Percentiles rank a stretch among this genome's conserved stretches.
phyloP scores from a whole-genome alignment of 495 filamentous ascomycete species.

The Penicillium silybi region DNA sequence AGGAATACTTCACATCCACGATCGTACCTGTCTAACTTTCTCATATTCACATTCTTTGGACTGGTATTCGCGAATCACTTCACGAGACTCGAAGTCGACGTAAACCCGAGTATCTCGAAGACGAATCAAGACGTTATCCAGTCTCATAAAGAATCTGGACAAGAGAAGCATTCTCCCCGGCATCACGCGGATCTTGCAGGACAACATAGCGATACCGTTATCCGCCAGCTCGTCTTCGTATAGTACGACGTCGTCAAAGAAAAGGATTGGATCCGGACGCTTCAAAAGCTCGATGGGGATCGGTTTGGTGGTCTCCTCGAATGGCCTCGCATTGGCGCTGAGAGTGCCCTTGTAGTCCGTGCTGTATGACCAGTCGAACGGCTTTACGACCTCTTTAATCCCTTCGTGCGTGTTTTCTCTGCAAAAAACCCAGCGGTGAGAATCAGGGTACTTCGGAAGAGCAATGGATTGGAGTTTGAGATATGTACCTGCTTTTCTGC shows the following conservation, averaged over 20 bases:
- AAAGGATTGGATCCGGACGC: slow-evolving; percentile 85
- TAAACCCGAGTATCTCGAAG: slow-evolving; percentile 89
- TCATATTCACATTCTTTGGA: slow-evolving; percentile 77
- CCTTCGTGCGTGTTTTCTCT: slow-evolving; percentile 82
- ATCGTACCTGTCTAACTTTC: slow-evolving; percentile 65
- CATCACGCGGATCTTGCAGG: slow-evolving; percentile 89
- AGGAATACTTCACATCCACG: background rate
- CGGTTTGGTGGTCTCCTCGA: slow-evolving; percentile 49
- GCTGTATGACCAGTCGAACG: slow-evolving; percentile 97
- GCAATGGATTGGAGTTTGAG: background rate
- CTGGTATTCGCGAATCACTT: slow-evolving; percentile 86
- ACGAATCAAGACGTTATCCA: slow-evolving; percentile 84
- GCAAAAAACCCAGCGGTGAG: background rate
- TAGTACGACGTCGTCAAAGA: slow-evolving; percentile 90
- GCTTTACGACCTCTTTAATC: slow-evolving; percentile 89
- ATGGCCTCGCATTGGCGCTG: slow-evolving; percentile 29
- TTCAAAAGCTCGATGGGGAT: slow-evolving; percentile 84
- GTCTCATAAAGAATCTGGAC: slow-evolving; percentile 83
- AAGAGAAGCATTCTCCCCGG: slow-evolving; percentile 78
- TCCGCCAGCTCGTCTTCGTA: slow-evolving; percentile 98
- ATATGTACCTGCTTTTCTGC: slow-evolving; percentile 66
- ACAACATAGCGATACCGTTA: slow-evolving; percentile 87
- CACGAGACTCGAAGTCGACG: slow-evolving; percentile 77
- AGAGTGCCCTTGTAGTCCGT: slow-evolving; percentile 76
- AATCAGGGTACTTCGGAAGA: background rate